These are phyloP conservation scores for Stromatinia cepivora DNA, from an alignment of 2,329 filamentous ascomycete genomes.

Conservation along the genomic window DNA sequence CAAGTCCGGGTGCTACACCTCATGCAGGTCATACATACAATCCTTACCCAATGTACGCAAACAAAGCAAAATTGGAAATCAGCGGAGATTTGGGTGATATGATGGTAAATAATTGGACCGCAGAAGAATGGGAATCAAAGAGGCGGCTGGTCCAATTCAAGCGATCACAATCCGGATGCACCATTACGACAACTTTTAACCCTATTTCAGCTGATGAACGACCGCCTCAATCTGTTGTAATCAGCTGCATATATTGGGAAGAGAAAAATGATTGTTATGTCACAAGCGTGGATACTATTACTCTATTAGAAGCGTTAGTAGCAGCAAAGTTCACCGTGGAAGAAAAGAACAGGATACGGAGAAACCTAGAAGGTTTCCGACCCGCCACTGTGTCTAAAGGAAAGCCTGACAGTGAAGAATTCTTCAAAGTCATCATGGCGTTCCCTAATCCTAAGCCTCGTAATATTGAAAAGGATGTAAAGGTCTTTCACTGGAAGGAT, in stretches of 20 bases:
- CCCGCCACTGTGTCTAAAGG: conserved; percentile 92
- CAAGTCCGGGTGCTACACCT: conserved; percentile 48
- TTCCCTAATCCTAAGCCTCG: conserved; percentile 93
- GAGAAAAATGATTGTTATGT: conserved; percentile 90
- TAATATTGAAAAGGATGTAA: conserved; percentile 99
- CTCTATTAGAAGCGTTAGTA: conserved; percentile 87
- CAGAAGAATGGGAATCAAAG: conserved; percentile 76
- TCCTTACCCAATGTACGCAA: conserved; percentile 68
- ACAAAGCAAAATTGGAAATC: conserved; percentile 83
- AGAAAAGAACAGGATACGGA: conserved; percentile 96
- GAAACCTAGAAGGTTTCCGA: conserved; percentile 92
- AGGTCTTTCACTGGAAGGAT: conserved; percentile 97
- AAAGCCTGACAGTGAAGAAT: conserved; percentile 89
- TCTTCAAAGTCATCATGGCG: conserved; percentile 99
- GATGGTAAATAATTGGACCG: conserved; percentile 82
- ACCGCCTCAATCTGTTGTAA: conserved; percentile 81
- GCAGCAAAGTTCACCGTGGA: conserved; percentile 87
- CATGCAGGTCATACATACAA: conserved; percentile 42
- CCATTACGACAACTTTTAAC: conserved; percentile 77
- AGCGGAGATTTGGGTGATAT: conserved; percentile 73
- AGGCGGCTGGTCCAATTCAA: conserved; percentile 87
- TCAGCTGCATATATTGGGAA: conserved; percentile 97
- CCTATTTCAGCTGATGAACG: conserved; percentile 77
- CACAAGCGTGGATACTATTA: conserved; percentile 95
- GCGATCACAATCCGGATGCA: conserved; percentile 77